Conservation (phyloP, 2,329 filamentous ascomycete genomes). For the Davidsoniella australis region DNA sequence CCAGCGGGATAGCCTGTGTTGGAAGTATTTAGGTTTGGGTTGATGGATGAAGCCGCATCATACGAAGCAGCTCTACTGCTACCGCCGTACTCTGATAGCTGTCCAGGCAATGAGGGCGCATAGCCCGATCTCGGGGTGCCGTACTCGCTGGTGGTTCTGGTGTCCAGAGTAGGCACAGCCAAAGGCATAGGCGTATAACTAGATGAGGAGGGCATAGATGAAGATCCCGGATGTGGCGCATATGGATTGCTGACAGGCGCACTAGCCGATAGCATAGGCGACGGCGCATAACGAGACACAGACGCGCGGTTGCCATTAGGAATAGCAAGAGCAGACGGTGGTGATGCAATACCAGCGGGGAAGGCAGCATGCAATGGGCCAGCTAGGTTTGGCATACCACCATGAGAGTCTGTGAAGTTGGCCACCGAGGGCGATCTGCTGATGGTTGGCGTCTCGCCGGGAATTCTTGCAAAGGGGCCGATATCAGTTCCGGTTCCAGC, state of each 20-base stretch:
- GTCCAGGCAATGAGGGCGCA: conserved; percentile 7
- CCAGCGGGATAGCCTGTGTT: too few species aligned
- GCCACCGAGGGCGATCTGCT: conserved; percentile 56
- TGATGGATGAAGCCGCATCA: conserved; percentile 1
- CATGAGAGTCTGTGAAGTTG: conserved; percentile 57
- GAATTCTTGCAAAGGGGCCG: conserved; percentile 70
- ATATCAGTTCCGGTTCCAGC: conserved; percentile 37
- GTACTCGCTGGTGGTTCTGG: conserved; percentile 5
- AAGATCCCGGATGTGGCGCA: conserved; percentile 15
- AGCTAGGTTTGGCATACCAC: conserved; percentile 20
- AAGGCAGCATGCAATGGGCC: conserved; percentile 17
- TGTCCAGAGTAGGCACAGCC: background rate
- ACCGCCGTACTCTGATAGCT: conserved; percentile 6
- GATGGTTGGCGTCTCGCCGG: conserved; percentile 50
- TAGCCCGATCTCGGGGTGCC: conserved; percentile 3
- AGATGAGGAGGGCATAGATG: background rate
- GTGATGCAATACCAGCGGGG: conserved; percentile 18
- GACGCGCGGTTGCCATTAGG: conserved; percentile 16
- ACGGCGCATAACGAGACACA: conserved; percentile 33
- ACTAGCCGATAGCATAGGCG: conserved; percentile 16
- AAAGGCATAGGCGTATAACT: conserved; percentile 4
- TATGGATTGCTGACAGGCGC: conserved; percentile 17
- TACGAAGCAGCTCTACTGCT: conserved; percentile 3
- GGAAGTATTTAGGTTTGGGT: too few species aligned
- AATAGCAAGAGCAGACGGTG: conserved; percentile 15